Conservation (phyloP, 805 yeast species). For the Alloascoidea africana region DNA sequence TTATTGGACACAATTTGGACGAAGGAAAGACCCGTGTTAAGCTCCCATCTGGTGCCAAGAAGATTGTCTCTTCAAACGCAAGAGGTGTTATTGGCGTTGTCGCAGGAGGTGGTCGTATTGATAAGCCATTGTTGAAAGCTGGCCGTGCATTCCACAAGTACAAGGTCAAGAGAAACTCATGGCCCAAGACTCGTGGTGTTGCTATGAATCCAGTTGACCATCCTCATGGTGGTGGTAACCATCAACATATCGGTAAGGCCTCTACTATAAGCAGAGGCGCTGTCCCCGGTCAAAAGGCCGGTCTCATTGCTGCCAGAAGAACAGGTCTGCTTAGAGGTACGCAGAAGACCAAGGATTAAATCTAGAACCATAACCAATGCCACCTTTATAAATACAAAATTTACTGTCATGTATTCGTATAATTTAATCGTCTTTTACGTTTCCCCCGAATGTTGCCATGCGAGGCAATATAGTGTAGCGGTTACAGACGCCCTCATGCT, state of each 20-base stretch:
- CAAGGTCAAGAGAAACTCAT: constrained; percentile 98
- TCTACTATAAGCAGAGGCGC: constrained; percentile 99
- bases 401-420: too few relatives aligned
- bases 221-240: constrained; percentile 99
- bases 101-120: constrained; percentile 99
- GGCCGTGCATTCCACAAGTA: constrained; percentile 99
- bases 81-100: constrained; percentile 99
- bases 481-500: too few relatives aligned
- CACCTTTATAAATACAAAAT: too few relatives aligned
- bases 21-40: constrained; percentile 98
- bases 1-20: constrained; percentile 98
- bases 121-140: constrained; percentile 98
- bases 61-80: constrained; percentile 86
- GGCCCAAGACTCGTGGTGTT: constrained; percentile 99
- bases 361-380: too few relatives aligned
- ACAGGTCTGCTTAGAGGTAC: constrained; percentile 99
- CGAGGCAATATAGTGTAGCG: too few relatives aligned
- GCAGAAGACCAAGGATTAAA: constrained; percentile 76
- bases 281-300: constrained; percentile 99
- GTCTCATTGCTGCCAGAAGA: constrained; percentile 99
- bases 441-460: too few relatives aligned
- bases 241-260: constrained; percentile 99
- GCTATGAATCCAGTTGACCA: constrained; percentile 99
- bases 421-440: too few relatives aligned
- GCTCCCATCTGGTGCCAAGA: constrained; percentile 98